Conservation (phyloP, 768 basidiomycete genomes). For the Polyporus arcularius region DNA sequence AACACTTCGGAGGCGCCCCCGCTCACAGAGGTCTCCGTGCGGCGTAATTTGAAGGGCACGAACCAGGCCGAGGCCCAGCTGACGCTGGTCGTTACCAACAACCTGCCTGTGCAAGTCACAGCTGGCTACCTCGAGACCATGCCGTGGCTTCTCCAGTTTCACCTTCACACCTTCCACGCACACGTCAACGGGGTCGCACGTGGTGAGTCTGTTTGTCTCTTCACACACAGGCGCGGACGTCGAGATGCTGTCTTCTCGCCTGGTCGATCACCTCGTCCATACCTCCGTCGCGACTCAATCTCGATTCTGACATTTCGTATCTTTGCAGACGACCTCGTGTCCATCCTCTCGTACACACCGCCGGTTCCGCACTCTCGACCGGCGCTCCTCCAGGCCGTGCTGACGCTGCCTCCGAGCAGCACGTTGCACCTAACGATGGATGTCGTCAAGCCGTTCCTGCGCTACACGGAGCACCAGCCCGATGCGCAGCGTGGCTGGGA, state of each 20-base stretch:
- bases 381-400: conserved; percentile 69
- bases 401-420: conserved; percentile 69
- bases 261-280: neutral
- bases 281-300: neutral
- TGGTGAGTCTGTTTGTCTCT: conserved; percentile 38
- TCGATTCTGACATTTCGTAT: neutral
- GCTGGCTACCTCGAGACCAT: conserved; percentile 86
- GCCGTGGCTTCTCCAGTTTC: conserved; percentile 91
- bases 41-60: conserved; percentile 70
- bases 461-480: conserved; percentile 94
- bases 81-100: conserved; percentile 65
- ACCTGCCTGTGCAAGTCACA: conserved; percentile 41
- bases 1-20: conserved; percentile 36
- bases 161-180: conserved; percentile 74
- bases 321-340: conserved; percentile 59
- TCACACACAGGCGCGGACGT: neutral
- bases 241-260: neutral
- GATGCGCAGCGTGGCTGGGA: conserved; percentile 97
- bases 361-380: conserved; percentile 72
- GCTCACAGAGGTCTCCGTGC: conserved; percentile 57
- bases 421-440: conserved; percentile 69
- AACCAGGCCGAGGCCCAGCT: conserved; percentile 80
- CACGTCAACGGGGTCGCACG: conserved; percentile 46
- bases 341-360: conserved; percentile 65
- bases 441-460: conserved; percentile 81